A percentile compares a stretch with the other conserved stretches of the same genome.
phyloP scores from a whole-genome alignment of 768 basidiomycete species.

The Xerocomellus amylosporus region DNA sequence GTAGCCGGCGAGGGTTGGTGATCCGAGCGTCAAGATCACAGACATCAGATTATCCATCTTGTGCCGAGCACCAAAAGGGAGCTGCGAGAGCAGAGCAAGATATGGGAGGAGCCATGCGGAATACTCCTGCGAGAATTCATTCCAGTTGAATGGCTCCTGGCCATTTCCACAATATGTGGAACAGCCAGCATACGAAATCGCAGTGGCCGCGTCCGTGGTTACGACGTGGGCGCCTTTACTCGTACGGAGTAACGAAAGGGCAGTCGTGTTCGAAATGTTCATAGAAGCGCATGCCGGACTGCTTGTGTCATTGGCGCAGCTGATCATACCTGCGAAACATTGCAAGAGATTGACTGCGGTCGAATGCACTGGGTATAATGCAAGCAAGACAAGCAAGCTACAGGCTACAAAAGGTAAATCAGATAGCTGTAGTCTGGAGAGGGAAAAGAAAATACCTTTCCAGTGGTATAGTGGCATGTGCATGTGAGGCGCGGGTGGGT shows the following conservation, averaged over 20 bases:
- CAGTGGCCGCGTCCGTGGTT: not conserved
- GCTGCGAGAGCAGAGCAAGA: conserved; percentile 46
- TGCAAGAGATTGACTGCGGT: conserved; percentile 7
- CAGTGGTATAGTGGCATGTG: conserved; percentile 1
- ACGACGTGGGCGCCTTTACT: conserved; percentile 2
- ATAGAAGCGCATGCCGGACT: conserved; percentile 1
- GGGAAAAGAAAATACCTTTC: conserved; percentile 4
- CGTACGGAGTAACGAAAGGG: conserved; percentile 15
- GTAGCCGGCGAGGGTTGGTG: conserved; percentile 44
- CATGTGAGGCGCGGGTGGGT: not conserved
- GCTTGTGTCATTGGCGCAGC: not conserved
- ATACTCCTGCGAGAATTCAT: conserved; percentile 34
- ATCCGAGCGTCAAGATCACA: conserved; percentile 43
- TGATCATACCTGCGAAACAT: conserved; percentile 9
- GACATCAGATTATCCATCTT: conserved; percentile 42
- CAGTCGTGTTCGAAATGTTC: not conserved
- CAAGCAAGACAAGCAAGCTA: not conserved
- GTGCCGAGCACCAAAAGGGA: conserved; percentile 45
- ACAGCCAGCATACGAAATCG: conserved; percentile 10
- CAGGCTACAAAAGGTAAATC: not conserved
- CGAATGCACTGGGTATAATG: not conserved
- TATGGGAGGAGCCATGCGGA: conserved; percentile 48
- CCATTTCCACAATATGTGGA: conserved; percentile 5
- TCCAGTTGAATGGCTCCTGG: conserved; percentile 21
- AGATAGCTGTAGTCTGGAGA: not conserved